A percentile compares a stretch with the other conserved stretches of the same genome.
Conservation (phyloP, 768 basidiomycete species). For the Collybiopsis luxurians region DNA sequence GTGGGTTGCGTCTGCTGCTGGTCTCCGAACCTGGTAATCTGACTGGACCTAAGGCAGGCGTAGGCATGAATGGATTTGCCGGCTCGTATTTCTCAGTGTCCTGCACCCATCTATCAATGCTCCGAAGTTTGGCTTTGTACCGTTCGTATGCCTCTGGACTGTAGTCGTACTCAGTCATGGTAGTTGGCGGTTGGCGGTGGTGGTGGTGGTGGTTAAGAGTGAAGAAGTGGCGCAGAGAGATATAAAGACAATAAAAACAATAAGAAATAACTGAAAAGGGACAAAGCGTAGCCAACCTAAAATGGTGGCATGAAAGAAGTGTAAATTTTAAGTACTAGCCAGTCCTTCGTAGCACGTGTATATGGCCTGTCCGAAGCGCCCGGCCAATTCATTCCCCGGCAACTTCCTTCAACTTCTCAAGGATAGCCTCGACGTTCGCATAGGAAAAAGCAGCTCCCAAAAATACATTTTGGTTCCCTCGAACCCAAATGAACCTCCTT, state of each 20-base stretch:
- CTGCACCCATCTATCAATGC: slow-evolving; percentile 35
- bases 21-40: not conserved
- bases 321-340: not conserved
- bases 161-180: slow-evolving; percentile 42
- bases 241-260: not conserved
- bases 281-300: not conserved
- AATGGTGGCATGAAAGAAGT: not conserved
- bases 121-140: slow-evolving; percentile 30
- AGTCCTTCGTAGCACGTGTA: slow-evolving; percentile 4
- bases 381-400: too few species aligned
- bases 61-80: not conserved
- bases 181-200: too few species aligned
- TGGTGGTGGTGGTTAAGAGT: not conserved
- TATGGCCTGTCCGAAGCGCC: not conserved
- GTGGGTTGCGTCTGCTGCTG: not conserved
- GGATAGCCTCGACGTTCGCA: too few species aligned
- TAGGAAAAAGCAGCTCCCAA: too few species aligned
- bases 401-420: too few species aligned
- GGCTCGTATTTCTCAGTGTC: slow-evolving; percentile 19
- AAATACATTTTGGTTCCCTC: too few species aligned
- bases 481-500: too few species aligned
- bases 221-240: not conserved
- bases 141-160: slow-evolving; percentile 38
- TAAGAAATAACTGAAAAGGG: not conserved
- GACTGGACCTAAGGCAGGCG: not conserved